Conservation (phyloP, 2,329 filamentous ascomycete species). For the Massarina eburnea region DNA sequence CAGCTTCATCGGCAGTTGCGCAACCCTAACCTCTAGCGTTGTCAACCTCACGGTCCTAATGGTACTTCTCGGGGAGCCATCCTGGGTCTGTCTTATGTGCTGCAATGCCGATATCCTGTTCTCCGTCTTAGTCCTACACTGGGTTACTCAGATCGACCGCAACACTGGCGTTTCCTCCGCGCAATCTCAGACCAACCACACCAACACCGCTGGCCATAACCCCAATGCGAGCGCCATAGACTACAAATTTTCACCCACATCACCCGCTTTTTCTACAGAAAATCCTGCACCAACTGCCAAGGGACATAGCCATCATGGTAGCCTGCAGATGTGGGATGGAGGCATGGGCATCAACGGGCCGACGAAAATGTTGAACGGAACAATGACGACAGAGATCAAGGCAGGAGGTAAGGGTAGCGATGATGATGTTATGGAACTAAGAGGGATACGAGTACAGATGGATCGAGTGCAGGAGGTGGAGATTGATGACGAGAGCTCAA, state of each 20-base stretch:
- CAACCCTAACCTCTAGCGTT: slow-evolving; percentile 60
- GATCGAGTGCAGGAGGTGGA: slow-evolving; percentile 15
- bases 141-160: slow-evolving; percentile 52
- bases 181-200: not conserved
- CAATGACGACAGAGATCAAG: slow-evolving; percentile 9
- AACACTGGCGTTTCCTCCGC: not conserved
- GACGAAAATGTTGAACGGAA: not conserved
- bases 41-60: slow-evolving; percentile 62
- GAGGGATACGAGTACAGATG: slow-evolving; percentile 18
- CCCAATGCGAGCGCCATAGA: not conserved
- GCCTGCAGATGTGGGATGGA: not conserved
- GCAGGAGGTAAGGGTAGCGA: slow-evolving; percentile 2
- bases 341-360: not conserved
- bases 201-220: not conserved
- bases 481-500: slow-evolving; percentile 5
- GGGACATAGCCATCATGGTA: not conserved
- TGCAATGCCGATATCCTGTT: slow-evolving; percentile 67
- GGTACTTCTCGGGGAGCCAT: slow-evolving; percentile 62
- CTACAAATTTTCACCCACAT: not conserved
- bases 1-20: slow-evolving; percentile 61
- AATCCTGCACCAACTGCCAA: not conserved
- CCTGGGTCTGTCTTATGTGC: slow-evolving; percentile 67
- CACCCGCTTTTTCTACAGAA: not conserved
- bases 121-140: slow-evolving; percentile 63
- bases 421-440: slow-evolving; percentile 19